phyloP scores from a whole-genome alignment of 2,329 filamentous ascomycete genomes.

The Sporothrix euskadiensis region DNA sequence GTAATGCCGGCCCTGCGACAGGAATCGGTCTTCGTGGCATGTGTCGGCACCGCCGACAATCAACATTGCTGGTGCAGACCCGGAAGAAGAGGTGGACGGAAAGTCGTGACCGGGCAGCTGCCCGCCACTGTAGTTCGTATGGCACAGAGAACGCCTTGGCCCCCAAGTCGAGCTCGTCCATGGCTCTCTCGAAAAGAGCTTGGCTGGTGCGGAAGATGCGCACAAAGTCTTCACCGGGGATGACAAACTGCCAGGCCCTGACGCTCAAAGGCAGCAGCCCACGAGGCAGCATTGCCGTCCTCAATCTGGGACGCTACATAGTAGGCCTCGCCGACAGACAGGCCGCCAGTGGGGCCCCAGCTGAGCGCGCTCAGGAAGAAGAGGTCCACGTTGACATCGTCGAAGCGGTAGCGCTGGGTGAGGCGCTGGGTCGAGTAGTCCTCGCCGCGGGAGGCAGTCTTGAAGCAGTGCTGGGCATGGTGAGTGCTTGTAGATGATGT shows the following conservation, averaged over 20 bases:
- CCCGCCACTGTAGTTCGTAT: background rate
- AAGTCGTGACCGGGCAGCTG: background rate
- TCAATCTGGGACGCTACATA: background rate
- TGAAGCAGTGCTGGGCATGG: background rate
- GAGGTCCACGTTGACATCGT: background rate
- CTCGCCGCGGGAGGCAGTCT: background rate
- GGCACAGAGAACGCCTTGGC: conserved; percentile 3
- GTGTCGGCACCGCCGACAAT: conserved; percentile 7
- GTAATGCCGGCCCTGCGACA: background rate
- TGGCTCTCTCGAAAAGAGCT: background rate
- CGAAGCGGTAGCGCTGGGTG: conserved; percentile 14
- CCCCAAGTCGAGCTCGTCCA: background rate
- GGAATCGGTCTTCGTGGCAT: background rate
- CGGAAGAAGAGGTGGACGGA: background rate
- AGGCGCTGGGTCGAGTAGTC: conserved; percentile 11
- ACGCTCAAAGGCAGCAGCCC: background rate
- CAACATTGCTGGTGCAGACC: background rate
- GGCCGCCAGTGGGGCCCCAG: background rate
- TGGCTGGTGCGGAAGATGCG: conserved; percentile 7
- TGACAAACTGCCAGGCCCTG: conserved; percentile 13
- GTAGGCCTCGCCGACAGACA: background rate
- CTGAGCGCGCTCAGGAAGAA: background rate
- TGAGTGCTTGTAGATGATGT: background rate
- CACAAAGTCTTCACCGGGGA: conserved; percentile 5
- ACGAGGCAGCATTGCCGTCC: background rate